phyloP scores from a whole-genome alignment of 257 asterid genomes.

The Mentha longifolia region DNA sequence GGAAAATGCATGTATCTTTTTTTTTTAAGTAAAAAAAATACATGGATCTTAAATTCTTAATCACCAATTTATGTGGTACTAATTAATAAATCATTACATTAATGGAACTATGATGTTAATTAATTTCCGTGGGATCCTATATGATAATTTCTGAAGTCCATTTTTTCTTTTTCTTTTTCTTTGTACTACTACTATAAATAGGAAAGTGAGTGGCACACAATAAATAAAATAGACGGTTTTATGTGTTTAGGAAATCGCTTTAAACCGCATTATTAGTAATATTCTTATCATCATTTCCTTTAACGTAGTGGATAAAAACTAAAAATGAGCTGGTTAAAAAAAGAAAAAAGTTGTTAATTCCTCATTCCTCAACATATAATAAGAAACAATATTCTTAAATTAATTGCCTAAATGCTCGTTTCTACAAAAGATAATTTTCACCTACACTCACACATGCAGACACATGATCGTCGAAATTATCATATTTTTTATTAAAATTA shows the following conservation, averaged over 20 bases:
- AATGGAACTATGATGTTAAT: no score
- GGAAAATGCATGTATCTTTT: no score
- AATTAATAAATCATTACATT: no score
- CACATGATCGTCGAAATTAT: not conserved
- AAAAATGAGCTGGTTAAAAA: not conserved
- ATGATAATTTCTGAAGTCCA: no score
- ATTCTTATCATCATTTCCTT: not conserved
- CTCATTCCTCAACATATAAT: not conserved
- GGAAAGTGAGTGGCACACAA: not conserved
- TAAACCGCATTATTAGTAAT: not conserved
- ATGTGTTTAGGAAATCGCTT: not conserved
- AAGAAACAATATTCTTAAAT: no score
- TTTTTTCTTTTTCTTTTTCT: no score
- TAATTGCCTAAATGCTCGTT: no score
- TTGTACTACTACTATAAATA: not conserved
- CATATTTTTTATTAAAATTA: not conserved
- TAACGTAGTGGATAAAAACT: not conserved
- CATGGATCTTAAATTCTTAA: no score
- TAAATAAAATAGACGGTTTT: not conserved
- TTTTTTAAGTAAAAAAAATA: no score
- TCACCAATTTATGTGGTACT: no score
- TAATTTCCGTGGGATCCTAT: no score
- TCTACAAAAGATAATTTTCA: no score
- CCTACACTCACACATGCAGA: not conserved
- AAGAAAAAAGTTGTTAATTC: not conserved